phyloP scores from a whole-genome alignment of 179 eudicot species.

The Beta corolliflora region DNA sequence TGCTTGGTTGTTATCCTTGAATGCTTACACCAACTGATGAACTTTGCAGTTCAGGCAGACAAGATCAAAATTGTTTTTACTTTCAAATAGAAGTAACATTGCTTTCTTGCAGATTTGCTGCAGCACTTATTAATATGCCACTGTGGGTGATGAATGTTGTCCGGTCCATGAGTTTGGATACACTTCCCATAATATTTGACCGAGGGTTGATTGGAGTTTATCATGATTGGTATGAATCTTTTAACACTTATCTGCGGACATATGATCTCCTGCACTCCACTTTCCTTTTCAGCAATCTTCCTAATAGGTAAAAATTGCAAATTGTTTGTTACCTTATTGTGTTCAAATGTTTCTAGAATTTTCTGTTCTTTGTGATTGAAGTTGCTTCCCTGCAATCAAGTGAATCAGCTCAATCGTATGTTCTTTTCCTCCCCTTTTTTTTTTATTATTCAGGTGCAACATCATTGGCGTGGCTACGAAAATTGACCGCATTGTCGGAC shows the following conservation, averaged over 20 bases:
- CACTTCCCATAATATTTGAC: constrained; percentile 74
- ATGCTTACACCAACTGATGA: constrained; percentile 5
- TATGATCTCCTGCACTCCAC: constrained; percentile 87
- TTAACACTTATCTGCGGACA: constrained; percentile 87
- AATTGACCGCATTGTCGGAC: constrained; percentile 87
- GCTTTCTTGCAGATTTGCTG: constrained; percentile 65
- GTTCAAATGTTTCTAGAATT: neutral
- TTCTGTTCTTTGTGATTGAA: neutral
- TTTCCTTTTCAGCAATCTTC: constrained; percentile 73
- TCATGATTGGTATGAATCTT: constrained; percentile 98
- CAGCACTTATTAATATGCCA: constrained; percentile 58
- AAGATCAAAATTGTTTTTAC: neutral
- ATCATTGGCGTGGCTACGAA: constrained; percentile 65
- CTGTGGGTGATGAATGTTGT: constrained; percentile 95
- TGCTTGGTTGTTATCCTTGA: too few relatives aligned
- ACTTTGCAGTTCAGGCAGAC: neutral
- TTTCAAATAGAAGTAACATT: neutral
- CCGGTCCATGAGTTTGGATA: constrained; percentile 71
- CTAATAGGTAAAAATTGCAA: constrained; percentile 50
- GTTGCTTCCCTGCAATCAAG: neutral
- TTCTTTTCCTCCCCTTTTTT: neutral
- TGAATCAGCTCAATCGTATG: neutral
- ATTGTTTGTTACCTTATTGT: neutral
- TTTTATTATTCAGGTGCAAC: constrained; percentile 50
- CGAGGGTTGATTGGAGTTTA: constrained; percentile 90